Evolutionary conservation across 2,329 filamentous ascomycete species (phyloP), one percentile per base, ranked within the genome.

Genomic region (Aspergillus quadrilineatus): DNA sequence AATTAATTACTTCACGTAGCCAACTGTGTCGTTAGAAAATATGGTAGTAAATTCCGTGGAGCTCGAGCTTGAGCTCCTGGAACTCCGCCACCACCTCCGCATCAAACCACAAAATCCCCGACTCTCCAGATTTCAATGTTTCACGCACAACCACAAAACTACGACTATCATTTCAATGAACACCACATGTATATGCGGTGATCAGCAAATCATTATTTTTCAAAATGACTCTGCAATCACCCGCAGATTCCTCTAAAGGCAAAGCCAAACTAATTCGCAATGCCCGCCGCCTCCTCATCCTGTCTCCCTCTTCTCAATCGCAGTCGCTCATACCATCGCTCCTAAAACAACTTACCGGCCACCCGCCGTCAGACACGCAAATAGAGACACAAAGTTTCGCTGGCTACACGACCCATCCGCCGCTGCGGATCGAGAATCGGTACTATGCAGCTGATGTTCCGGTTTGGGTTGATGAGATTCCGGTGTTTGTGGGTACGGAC

Each of bases 381-480:
- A 61, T 65, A 10, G 58, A 61, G 12, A 56, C 64, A 14, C 69
- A 64, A 17, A 69, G 72, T 4, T 79, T 78, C 61, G 74, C 77
- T 9, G 77, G 77, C 15, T 79, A 79, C 59, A 79, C 77, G 8
- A 75, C 74, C 0, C 77, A 79, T 58, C 65, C 73, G 2, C 76
- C 76, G 5, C 65, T 79, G 30, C 65, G 57, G 5, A 63, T 79
- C 46, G 46, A 65, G 46, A 79, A 75, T 42, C 75, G 73, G 61
- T 79, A 79, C 63, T 79, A 79, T 59, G 67, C 61, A 4, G 69
- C 75, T 5, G 73, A 78, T 14, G 66, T 79, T 22, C 74, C 72
- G 14, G 69, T 79, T 44, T 79, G 77, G 77, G 76, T 79, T 17
- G 77, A 79, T 51, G 76, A 79, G 60, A 68, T 79, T 10, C 73